Evolutionary conservation across 2,329 filamentous ascomycete genomes (phyloP), one percentile per base, ranked within the genome.

Genomic region (Neofusicoccum umdonicola): DNA sequence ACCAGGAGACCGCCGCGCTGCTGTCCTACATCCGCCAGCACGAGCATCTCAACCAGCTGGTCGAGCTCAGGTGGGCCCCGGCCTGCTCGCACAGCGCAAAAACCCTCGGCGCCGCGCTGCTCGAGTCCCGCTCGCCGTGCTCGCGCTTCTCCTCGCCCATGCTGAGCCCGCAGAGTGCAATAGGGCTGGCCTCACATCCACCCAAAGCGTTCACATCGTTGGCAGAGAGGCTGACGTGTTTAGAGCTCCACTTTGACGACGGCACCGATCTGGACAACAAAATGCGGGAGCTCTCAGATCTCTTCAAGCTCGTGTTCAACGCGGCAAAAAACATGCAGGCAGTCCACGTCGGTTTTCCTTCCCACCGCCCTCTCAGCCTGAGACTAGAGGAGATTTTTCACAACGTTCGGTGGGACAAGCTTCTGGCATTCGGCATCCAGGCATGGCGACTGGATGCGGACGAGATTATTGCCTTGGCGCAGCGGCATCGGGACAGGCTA

Each of bases 181-280:
- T 85, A 13, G 79, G 80, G 9, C 78, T 88, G 12, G 77, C 81
- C 39, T 74, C 78, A 41, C 77, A 79, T 8, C 81, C 82, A 0
- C 78, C 82, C 3, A 74, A 76, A 11, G 81, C 79, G 1, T 75
- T 88, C 31, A 77, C 81, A 2, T 78, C 79, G 2, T 76, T 88
- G 42, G 86, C 84, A 4, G 79, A 80, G 66, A 81, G 84, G n/a
- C 75, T 90, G 47, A 86, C 84, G 12, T 86, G 85, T 69, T 76
- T 90, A 17, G 87, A 89, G 68, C 74, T 90, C 27, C 87, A 88
- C 68, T 88, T 89, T 68, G 85, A 87, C 67, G 85, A 87, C 54
- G 80, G 80, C 27, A 77, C 77, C 3, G 82, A 88, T 68, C 78
- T 89, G 15, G 84, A 87, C 67, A 76, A 80, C 35, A 83, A 84